These are phyloP conservation scores for Austroboletus olivaceoglutinosus DNA, from an alignment of 1,284 basidiomycete genomes.

Conservation along the genomic window DNA sequence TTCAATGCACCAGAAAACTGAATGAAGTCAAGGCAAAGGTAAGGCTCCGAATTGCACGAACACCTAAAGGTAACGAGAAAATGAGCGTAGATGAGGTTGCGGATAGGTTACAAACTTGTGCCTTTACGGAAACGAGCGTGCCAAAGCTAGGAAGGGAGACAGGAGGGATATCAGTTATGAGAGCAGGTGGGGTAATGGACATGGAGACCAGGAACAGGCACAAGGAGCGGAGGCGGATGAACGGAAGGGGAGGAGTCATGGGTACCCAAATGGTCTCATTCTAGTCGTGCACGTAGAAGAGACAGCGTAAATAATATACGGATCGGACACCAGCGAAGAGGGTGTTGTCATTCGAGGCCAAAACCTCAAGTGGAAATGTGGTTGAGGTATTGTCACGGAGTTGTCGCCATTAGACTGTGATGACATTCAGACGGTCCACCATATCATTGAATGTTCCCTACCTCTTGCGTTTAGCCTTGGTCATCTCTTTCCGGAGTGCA, in stretches of 20 bases:
- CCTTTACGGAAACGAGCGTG: constrained; percentile 30
- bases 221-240: constrained; percentile 6
- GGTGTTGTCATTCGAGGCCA: constrained; percentile 5
- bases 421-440: constrained; percentile 8
- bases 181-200: constrained; percentile 26
- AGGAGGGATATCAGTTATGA: constrained; percentile 31
- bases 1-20: constrained; percentile 17
- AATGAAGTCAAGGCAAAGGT: constrained; percentile 7
- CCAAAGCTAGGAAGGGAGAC: constrained; percentile 18
- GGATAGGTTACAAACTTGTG: constrained; percentile 34
- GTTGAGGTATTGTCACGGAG: constrained; percentile 23
- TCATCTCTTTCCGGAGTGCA: constrained; percentile 98
- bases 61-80: constrained; percentile 25
- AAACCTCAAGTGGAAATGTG: constrained; percentile 2
- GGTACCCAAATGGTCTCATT: constrained; percentile 28
- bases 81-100: constrained; percentile 33
- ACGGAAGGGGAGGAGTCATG: constrained; percentile 5
- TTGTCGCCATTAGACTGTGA: constrained; percentile 34
- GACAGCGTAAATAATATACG: constrained; percentile 22
- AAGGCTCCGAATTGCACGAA: constrained; percentile 10
- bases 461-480: constrained; percentile 97
- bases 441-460: constrained; percentile 27
- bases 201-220: constrained; percentile 13
- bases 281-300: constrained; percentile 27
- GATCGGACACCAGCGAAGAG: constrained; percentile 9